Conservation (phyloP, 371 early-diverging fungal genomes). For the Dichotomocladium elegans region DNA sequence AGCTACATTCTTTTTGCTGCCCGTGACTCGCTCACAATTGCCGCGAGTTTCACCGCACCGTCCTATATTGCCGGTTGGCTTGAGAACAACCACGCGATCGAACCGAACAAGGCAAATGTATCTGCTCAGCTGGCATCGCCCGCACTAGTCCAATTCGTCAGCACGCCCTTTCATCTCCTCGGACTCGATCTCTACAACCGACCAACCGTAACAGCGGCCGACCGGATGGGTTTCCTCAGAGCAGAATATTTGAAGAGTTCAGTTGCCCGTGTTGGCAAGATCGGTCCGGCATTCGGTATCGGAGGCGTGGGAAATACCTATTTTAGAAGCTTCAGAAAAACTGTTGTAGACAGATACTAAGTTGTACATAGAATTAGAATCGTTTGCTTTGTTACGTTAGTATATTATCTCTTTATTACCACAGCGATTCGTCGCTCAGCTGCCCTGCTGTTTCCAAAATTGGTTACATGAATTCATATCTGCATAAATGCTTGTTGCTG, state of each 20-base stretch:
- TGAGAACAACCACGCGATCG: constrained; percentile 3
- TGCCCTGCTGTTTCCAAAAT: too few relatives aligned
- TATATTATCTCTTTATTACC: too few relatives aligned
- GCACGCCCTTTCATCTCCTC: constrained; percentile 57
- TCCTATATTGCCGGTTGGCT: constrained; percentile 25
- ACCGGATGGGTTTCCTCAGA: constrained; percentile 36
- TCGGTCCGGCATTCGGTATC: constrained; percentile 70
- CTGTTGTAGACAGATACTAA: too few relatives aligned
- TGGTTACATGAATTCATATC: too few relatives aligned
- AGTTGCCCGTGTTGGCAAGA: constrained; percentile 56
- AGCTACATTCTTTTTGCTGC: constrained; percentile 52
- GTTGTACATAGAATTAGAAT: too few relatives aligned
- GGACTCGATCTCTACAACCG: constrained; percentile 64
- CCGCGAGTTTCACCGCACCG: constrained; percentile 69
- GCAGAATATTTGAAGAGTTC: constrained; percentile 55
- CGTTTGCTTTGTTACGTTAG: too few relatives aligned
- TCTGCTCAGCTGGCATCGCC: constrained; percentile 54
- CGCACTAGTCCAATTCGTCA: constrained; percentile 50
- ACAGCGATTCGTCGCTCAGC: too few relatives aligned
- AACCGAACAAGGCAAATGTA: constrained; percentile 22
- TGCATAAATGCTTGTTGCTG: too few relatives aligned
- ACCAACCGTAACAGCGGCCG: constrained; percentile 16
- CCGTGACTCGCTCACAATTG: constrained; percentile 63
- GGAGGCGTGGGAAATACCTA: constrained; percentile 62
- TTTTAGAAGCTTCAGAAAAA: constrained; percentile 5